Conservation (phyloP, 352 stramenopile species). For the Globisporangium solare region DNA sequence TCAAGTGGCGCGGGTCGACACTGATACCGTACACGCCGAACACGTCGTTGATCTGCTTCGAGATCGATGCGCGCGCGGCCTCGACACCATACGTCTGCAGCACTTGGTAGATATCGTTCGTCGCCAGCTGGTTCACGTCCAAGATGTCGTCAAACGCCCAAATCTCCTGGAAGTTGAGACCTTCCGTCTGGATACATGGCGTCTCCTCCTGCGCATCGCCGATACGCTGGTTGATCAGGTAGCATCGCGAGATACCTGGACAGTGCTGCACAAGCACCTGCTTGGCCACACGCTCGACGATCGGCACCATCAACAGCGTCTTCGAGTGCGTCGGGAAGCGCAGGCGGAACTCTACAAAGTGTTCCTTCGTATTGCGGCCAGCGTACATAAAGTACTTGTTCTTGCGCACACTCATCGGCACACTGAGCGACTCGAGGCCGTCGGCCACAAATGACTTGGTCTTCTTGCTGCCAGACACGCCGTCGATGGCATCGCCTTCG, state of each 20-base stretch:
- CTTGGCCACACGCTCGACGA: constrained; percentile 83
- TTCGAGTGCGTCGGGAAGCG: constrained; percentile 87
- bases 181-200: constrained; percentile 91
- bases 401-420: constrained; percentile 75
- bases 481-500: constrained; percentile 10
- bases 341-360: constrained; percentile 82
- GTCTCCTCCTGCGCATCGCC: constrained; percentile 75
- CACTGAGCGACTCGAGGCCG: constrained; percentile 69
- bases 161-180: constrained; percentile 98
- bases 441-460: constrained; percentile 36
- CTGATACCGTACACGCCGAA: constrained; percentile 99
- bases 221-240: constrained; percentile 87
- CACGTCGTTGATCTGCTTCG: constrained; percentile 98
- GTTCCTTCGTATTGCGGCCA: constrained; percentile 69
- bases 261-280: constrained; percentile 86
- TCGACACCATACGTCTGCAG: constrained; percentile 98
- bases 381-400: constrained; percentile 86
- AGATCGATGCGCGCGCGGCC: constrained; percentile 95
- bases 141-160: constrained; percentile 92
- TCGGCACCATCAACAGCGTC: constrained; percentile 85
- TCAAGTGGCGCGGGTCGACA: constrained; percentile 97
- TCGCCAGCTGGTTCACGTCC: constrained; percentile 94
- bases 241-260: constrained; percentile 85
- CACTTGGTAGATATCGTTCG: constrained; percentile 98
- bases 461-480: constrained; percentile 17